phyloP scores from a whole-genome alignment of 2,329 filamentous ascomycete species.

The Chaetomium sp. region DNA sequence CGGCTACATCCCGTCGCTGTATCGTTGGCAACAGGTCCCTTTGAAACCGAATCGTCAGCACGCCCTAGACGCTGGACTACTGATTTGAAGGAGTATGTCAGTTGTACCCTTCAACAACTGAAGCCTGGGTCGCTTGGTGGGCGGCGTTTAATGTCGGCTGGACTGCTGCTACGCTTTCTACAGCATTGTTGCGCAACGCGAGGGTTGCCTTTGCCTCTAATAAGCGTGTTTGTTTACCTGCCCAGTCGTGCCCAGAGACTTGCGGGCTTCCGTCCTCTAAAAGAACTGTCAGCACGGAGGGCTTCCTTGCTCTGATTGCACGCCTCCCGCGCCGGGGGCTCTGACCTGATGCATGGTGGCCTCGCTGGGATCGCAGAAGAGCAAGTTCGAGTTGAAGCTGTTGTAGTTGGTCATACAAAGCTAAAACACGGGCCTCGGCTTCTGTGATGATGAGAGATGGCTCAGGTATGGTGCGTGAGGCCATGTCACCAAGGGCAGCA shows the following conservation, averaged over 20 bases:
- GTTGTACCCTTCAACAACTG: constrained; percentile 67
- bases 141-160: constrained; percentile 78
- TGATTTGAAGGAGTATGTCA: not conserved
- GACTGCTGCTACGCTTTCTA: constrained; percentile 68
- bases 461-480: constrained; percentile 24
- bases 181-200: constrained; percentile 67
- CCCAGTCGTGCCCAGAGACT: constrained; percentile 51
- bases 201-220: constrained; percentile 72
- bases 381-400: constrained; percentile 73
- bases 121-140: constrained; percentile 65
- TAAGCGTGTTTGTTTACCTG: constrained; percentile 64
- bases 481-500: constrained; percentile 13
- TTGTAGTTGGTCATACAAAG: constrained; percentile 71
- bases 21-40: constrained; percentile 70
- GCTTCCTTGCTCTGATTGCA: not conserved
- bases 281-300: not conserved
- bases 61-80: not conserved
- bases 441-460: constrained; percentile 59
- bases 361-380: constrained; percentile 58
- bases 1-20: constrained; percentile 66
- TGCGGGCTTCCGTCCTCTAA: constrained; percentile 18
- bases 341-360: constrained; percentile 30
- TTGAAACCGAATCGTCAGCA: constrained; percentile 25
- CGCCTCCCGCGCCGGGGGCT: not conserved
- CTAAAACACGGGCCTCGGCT: constrained; percentile 66